Evolutionary conservation across 352 stramenopile species (phyloP), one percentile per base, ranked within the genome.

Genomic region (Discostella stelligera): DNA sequence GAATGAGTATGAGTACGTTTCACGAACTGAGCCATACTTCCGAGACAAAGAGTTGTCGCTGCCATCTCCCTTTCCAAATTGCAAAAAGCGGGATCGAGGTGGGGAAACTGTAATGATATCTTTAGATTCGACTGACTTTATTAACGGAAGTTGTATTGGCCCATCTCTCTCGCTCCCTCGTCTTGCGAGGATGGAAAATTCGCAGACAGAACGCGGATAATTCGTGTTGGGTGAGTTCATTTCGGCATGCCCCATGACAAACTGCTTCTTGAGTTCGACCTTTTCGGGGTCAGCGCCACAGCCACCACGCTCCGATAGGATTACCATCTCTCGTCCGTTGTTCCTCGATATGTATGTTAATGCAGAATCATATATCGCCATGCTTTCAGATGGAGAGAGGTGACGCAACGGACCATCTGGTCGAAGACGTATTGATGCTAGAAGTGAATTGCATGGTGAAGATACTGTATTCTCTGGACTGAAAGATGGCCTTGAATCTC

Each of bases 321-420:
- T 67, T 39, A 88, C 53, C 55, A 89, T 67, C 66, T 88, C 65
- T 41, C 61, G 13, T 39, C 72, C 77, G 13, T 78, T 25, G 25
- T 75, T 65, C 14, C 69, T 71, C 61, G 58, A 63, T 52, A 90
- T 78, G 68, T 80, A 88, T 11, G 86, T 89, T 9, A 78, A 82
- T 13, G 82, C 86, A 18, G 81, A 88, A 79, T 90, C 86, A 68
- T 89, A 92, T 3, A 87, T 56, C 18, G 77, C 70, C 20, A 74
- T 59, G 25, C 48, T 81, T 65, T 76, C 66, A 1, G 48, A 68
- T 65, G 75, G 65, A 55, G 63, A 82, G 56, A 91, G 60, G 30
- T 63, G 61, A 64, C 67, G 68, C 16, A 89, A 64, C 27, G 85
- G 71, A 30, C 55, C 62, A 72, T 80, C 54, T 13, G 68, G 69